Conservation (phyloP, 352 stramenopile species). For the Nannochloropsis limnetica region DNA sequence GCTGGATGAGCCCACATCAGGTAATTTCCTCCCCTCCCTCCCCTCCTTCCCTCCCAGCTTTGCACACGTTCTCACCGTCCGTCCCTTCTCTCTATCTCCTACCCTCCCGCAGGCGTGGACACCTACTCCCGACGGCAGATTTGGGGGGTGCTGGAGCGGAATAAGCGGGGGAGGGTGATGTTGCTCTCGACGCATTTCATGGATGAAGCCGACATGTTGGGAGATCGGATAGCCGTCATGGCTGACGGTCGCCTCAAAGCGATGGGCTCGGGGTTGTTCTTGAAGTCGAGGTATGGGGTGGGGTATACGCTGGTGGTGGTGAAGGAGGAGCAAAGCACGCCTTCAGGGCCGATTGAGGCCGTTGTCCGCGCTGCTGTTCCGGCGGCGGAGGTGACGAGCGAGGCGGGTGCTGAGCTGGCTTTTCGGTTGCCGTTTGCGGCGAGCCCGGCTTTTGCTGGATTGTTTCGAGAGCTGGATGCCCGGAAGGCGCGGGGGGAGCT, state of each 20-base stretch:
- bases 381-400: conserved; percentile 62
- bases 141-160: conserved; percentile 69
- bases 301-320: conserved; percentile 57
- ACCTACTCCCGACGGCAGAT: conserved; percentile 74
- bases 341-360: conserved; percentile 8
- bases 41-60: not conserved
- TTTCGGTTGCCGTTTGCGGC: conserved; percentile 78
- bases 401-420: conserved; percentile 77
- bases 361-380: conserved; percentile 37
- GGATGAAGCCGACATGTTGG: conserved; percentile 70
- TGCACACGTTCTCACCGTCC: not conserved
- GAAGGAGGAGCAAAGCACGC: conserved; percentile 39
- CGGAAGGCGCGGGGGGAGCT: conserved; percentile 50
- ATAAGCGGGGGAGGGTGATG: conserved; percentile 68
- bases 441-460: conserved; percentile 63
- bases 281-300: conserved; percentile 53
- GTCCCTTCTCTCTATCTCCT: not conserved
- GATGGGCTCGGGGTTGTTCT: conserved; percentile 44
- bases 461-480: conserved; percentile 74
- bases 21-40: not conserved
- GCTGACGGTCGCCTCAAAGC: conserved; percentile 36
- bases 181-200: conserved; percentile 84
- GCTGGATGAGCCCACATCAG: conserved; percentile 74
- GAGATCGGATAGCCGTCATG: conserved; percentile 61
- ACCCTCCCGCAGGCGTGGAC: conserved; percentile 53